A percentile compares a stretch with the other conserved stretches of the same genome.
These are phyloP conservation scores for Saccharomyces mikatae DNA, from an alignment of 805 yeast genomes.

Conservation along the genomic window DNA sequence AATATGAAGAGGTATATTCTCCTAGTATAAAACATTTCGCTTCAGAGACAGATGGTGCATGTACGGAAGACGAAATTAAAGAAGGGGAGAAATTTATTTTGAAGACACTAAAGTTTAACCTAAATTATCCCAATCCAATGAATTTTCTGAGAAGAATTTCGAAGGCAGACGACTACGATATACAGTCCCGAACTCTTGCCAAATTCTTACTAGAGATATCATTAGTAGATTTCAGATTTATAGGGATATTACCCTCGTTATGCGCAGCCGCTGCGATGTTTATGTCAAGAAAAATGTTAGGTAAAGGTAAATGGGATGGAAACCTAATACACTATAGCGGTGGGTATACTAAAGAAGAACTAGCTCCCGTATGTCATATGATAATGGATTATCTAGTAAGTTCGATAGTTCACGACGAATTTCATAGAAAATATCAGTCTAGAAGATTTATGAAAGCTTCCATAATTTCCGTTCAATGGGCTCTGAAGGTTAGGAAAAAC, in stretches of 20 bases:
- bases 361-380: constrained; percentile 64
- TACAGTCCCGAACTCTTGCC: constrained; percentile 82
- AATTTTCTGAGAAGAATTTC: constrained; percentile 85
- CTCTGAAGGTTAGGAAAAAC: constrained; percentile 43
- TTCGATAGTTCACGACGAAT: constrained; percentile 85
- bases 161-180: constrained; percentile 89
- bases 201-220: constrained; percentile 79
- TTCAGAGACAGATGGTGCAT: constrained; percentile 77
- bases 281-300: constrained; percentile 68
- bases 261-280: constrained; percentile 90
- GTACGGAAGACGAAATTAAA: constrained; percentile 72
- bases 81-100: constrained; percentile 79
- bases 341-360: constrained; percentile 67
- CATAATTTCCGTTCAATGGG: constrained; percentile 76
- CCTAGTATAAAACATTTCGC: constrained; percentile 85
- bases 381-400: constrained; percentile 68
- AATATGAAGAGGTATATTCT: constrained; percentile 86
- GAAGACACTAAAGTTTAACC: constrained; percentile 63
- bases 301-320: constrained; percentile 69
- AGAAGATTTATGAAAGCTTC: constrained; percentile 83
- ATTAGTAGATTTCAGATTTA: constrained; percentile 67
- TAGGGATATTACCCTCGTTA: constrained; percentile 70
- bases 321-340: constrained; percentile 88
- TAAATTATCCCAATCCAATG: constrained; percentile 88
- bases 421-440: constrained; percentile 86